Evolutionary conservation across 805 yeast species (phyloP).

Genomic region (Yarrowia keelungensis): DNA sequence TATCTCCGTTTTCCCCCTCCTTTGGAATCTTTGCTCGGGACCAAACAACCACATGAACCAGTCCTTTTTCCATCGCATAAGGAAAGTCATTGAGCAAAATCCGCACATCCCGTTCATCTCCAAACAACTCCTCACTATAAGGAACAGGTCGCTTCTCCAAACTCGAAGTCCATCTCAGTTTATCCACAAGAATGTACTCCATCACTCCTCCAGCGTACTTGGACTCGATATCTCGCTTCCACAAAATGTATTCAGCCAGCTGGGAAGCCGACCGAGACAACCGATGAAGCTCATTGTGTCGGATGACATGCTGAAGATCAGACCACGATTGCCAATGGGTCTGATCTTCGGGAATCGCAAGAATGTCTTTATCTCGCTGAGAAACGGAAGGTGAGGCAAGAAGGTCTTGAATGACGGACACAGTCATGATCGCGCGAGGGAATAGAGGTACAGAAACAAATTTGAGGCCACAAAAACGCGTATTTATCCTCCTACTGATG

Average conservation of each 20-base stretch:
- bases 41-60: slow-evolving; percentile 65
- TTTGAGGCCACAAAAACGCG: too few species aligned
- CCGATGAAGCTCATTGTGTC: slow-evolving; percentile 24
- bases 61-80: slow-evolving; percentile 58
- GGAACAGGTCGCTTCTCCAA: slow-evolving; percentile 3
- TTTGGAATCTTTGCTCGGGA: slow-evolving; percentile 57
- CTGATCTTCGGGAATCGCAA: slow-evolving; percentile 23
- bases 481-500: not conserved
- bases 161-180: slow-evolving; percentile 11
- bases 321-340: slow-evolving; percentile 14
- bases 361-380: slow-evolving; percentile 11
- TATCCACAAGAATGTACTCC: slow-evolving; percentile 37
- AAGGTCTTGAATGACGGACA: slow-evolving; percentile 7
- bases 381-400: slow-evolving; percentile 14
- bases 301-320: slow-evolving; percentile 18
- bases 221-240: slow-evolving; percentile 25
- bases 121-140: slow-evolving; percentile 10
- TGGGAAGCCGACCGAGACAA: slow-evolving; percentile 22
- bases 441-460: not conserved
- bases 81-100: slow-evolving; percentile 63
- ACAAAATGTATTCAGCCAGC: slow-evolving; percentile 22
- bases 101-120: slow-evolving; percentile 51
- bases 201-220: slow-evolving; percentile 37
- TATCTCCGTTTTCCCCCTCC: slow-evolving; percentile 53
- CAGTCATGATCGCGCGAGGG: not conserved